Evolutionary conservation across 163 green algal species (phyloP).

Genomic region (Scenedesmus sp.): DNA sequence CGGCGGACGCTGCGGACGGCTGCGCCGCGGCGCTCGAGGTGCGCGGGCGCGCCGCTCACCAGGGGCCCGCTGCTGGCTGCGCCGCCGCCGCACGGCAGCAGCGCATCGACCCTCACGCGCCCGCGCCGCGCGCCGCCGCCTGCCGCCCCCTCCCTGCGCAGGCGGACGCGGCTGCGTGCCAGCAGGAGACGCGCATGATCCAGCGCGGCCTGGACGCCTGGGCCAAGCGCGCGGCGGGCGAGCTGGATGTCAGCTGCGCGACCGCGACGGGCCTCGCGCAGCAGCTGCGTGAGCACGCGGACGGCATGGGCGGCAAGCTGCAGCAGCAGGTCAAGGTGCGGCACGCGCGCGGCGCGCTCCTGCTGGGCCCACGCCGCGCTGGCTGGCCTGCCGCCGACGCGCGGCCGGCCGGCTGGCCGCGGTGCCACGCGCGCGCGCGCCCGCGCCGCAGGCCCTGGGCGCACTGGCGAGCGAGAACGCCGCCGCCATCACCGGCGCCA

Average conservation of each 20-base stretch:
- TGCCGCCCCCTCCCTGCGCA: not conserved
- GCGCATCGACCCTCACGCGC: too few relatives aligned
- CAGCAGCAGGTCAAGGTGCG: conserved; percentile 32
- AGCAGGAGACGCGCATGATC: not conserved
- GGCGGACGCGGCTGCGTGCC: not conserved
- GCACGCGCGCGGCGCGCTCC: not conserved
- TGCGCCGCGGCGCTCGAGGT: conserved; percentile 17
- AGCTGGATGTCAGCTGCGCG: conserved; percentile 12
- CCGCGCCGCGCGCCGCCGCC: not conserved
- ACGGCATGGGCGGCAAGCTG: not conserved
- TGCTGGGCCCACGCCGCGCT: not conserved
- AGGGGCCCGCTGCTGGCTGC: not conserved
- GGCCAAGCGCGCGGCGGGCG: not conserved
- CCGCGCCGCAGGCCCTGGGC: conserved; percentile 15
- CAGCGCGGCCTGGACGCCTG: not conserved
- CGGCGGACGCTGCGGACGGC: conserved; percentile 15
- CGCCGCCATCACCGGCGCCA: not conserved
- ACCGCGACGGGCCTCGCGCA: not conserved
- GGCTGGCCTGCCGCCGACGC: not conserved
- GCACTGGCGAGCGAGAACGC: not conserved
- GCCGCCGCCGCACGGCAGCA: too few relatives aligned
- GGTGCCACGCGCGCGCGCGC: conserved; percentile 1
- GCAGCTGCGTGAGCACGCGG: conserved; percentile 12
- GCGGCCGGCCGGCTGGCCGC: not conserved
- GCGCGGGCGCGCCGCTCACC: not conserved